phyloP scores from a whole-genome alignment of 306 rosid genomes.

The Potentilla sterilis region DNA sequence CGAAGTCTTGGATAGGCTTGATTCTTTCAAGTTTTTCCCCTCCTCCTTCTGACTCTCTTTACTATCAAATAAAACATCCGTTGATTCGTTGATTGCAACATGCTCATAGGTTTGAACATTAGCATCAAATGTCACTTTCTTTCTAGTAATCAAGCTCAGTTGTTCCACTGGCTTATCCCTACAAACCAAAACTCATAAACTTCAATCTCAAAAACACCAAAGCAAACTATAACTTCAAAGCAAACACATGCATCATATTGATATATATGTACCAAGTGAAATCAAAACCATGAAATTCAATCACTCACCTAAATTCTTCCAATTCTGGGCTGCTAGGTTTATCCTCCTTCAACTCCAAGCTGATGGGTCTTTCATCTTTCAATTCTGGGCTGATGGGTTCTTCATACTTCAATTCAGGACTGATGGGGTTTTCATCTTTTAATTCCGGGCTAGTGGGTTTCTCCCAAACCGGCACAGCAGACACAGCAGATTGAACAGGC shows the following conservation, averaged over 20 bases:
- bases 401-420: slow-evolving; percentile 17
- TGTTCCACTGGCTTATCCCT: slow-evolving; percentile 59
- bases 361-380: slow-evolving; percentile 11
- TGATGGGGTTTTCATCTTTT: background rate
- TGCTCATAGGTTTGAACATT: slow-evolving; percentile 71
- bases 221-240: background rate
- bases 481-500: slow-evolving; percentile 37
- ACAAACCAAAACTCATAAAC: slow-evolving; percentile 23
- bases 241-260: background rate
- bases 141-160: slow-evolving; percentile 41
- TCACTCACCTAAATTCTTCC: slow-evolving; percentile 46
- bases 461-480: slow-evolving; percentile 36
- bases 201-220: background rate
- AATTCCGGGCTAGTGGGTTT: slow-evolving; percentile 9
- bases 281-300: slow-evolving; percentile 1
- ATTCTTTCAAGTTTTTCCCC: slow-evolving; percentile 32
- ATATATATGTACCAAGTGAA: background rate
- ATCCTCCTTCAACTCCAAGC: slow-evolving; percentile 28
- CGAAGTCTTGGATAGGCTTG: slow-evolving; percentile 46
- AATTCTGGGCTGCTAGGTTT: slow-evolving; percentile 15
- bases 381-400: slow-evolving; percentile 10
- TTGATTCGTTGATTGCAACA: slow-evolving; percentile 37
- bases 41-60: slow-evolving; percentile 33
- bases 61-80: slow-evolving; percentile 23
- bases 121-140: slow-evolving; percentile 82